A percentile compares a stretch with the other conserved stretches of the same genome.
Conservation (phyloP, 495 filamentous ascomycete species). For the Glutinoglossum americanum region DNA sequence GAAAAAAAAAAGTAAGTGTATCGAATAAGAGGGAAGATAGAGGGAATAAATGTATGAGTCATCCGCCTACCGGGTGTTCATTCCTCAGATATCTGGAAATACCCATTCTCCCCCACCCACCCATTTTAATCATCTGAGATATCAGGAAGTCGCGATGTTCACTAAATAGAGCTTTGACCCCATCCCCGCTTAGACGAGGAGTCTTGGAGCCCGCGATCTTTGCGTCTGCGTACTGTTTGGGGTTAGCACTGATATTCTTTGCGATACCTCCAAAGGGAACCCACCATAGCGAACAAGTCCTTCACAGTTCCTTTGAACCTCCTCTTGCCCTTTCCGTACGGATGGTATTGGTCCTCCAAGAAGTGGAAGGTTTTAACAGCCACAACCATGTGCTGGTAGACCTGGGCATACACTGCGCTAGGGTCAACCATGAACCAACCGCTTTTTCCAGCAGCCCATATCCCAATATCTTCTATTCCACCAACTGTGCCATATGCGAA, state of each 20-base stretch:
- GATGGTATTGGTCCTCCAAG: slow-evolving; percentile 27
- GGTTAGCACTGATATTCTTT: not conserved
- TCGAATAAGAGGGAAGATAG: not conserved
- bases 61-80: slow-evolving; percentile 23
- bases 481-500: slow-evolving; percentile 33
- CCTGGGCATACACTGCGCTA: slow-evolving; percentile 32
- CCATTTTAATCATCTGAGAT: slow-evolving; percentile 32
- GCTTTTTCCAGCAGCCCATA: slow-evolving; percentile 60
- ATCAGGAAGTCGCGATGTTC: slow-evolving; percentile 33
- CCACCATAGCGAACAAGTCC: not conserved
- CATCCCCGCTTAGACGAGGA: not conserved
- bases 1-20: not conserved
- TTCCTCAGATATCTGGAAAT: slow-evolving; percentile 29
- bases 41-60: not conserved
- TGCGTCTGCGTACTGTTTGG: not conserved
- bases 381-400: slow-evolving; percentile 45
- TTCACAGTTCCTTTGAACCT: slow-evolving; percentile 10
- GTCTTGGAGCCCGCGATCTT: not conserved
- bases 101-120: slow-evolving; percentile 31
- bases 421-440: slow-evolving; percentile 62
- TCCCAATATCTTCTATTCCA: slow-evolving; percentile 21
- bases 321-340: not conserved
- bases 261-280: not conserved
- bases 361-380: slow-evolving; percentile 51
- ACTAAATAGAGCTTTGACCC: slow-evolving; percentile 18